Conservation (phyloP, 2,329 filamentous ascomycete genomes). For the Aaosphaeria pasadenensis region DNA sequence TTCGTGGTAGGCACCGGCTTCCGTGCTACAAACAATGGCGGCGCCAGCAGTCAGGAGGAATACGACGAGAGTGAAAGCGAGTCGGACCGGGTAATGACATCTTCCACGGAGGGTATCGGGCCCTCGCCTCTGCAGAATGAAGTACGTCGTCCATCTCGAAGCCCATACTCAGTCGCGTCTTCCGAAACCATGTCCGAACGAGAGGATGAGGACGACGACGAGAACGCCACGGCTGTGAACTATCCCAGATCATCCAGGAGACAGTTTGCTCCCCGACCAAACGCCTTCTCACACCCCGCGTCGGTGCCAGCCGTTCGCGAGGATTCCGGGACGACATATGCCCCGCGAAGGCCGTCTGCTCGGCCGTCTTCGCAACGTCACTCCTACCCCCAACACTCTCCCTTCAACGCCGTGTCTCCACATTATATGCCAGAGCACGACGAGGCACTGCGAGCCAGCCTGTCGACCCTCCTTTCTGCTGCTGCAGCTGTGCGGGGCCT, state of each 20-base stretch:
- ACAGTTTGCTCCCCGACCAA: slow-evolving; percentile 80
- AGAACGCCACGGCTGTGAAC: slow-evolving; percentile 80
- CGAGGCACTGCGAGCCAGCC: slow-evolving; percentile 82
- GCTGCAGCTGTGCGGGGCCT: slow-evolving; percentile 84
- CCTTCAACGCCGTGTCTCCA: slow-evolving; percentile 69
- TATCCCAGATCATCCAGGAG: slow-evolving; percentile 51
- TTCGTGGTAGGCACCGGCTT: slow-evolving; percentile 33
- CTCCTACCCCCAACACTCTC: slow-evolving; percentile 50
- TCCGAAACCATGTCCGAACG: slow-evolving; percentile 37
- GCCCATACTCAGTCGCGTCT: slow-evolving; percentile 29
- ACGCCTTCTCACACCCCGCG: slow-evolving; percentile 85
- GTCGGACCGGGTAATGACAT: slow-evolving; percentile 68
- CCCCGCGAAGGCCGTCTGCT: slow-evolving; percentile 34
- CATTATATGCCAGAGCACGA: slow-evolving; percentile 85
- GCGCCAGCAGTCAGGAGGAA: slow-evolving; percentile 81
- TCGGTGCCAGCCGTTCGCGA: slow-evolving; percentile 39
- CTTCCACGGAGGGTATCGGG: slow-evolving; percentile 59
- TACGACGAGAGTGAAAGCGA: slow-evolving; percentile 93
- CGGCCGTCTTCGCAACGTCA: slow-evolving; percentile 37
- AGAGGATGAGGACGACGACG: slow-evolving; percentile 57
- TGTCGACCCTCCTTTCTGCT: slow-evolving; percentile 95
- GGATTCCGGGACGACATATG: slow-evolving; percentile 48
- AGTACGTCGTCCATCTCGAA: slow-evolving; percentile 21
- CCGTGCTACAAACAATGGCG: slow-evolving; percentile 42
- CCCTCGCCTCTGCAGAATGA: slow-evolving; percentile 32